Evolutionary conservation across 768 basidiomycete species (phyloP), one percentile per base, ranked within the genome.

Genomic region (Kwoniella dendrophila): DNA sequence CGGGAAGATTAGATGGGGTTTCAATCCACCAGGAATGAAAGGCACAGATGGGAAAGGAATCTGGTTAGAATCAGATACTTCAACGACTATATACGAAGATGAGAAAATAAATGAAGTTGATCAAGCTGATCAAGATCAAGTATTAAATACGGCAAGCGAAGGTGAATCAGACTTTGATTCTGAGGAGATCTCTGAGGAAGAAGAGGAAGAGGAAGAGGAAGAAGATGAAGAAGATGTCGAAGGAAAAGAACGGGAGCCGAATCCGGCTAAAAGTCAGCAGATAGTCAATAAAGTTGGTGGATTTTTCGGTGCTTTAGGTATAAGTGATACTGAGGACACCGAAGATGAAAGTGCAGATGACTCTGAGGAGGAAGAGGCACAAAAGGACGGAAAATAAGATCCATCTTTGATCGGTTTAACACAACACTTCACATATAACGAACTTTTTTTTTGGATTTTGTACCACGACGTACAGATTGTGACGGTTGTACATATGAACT

Each of bases 1-100:
- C 78, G 90, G 88, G 22, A 83, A 82, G 63, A 82, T 95, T 45
- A 81, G 82, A 22, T 96, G 92, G 92, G 88, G 85, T 30, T 94
- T 93, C 79, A 89, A 88, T 86, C 91, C 92, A 7, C 87, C 88
- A 12, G 65, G 59, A 0, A 49, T 34, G 20, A 57, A 59, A 8
- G 55, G 45, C 12, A 49, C 59, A 11, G 62, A 63, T 52, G 70
- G 62, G 24, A 50, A 40, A 20, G 38, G 75, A 80, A 81, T 57
- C 72, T 80, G 50, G 77, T 75, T 34, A 12, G 52, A 50, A 20
- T 43, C 26, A 59, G 61, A 63, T 30, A 58, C 41, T 7, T 10
- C 27, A 6, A 26, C 29, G 20, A 58, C 47, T 36, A 30, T 33
- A 30, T 50, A 38, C n/a, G 55, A 58, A 33, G 68, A 61, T 0